Percentiles rank a stretch among this genome's conserved stretches.
Conservation (phyloP, 192 early-diverging fungal species). For the Physocladia obscura region DNA sequence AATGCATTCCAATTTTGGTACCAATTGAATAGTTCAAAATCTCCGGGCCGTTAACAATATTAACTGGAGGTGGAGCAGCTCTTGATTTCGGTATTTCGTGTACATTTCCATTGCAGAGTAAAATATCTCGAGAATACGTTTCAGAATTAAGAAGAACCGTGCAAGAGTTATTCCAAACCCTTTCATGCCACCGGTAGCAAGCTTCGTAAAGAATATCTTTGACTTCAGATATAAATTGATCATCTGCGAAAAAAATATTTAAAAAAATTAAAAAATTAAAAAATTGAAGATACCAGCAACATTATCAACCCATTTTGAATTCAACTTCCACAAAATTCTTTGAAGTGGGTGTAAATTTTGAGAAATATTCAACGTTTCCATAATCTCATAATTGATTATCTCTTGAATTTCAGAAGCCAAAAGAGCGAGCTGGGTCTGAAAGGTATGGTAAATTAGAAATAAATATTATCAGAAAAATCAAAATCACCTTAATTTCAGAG, state of each 20-base stretch:
- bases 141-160: constrained; percentile 20
- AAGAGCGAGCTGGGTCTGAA: background rate
- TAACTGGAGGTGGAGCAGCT: background rate
- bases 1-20: constrained; percentile 8
- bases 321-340: constrained; percentile 62
- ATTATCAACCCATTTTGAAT: constrained; percentile 20
- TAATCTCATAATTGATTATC: constrained; percentile 30
- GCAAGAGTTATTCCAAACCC: constrained; percentile 37
- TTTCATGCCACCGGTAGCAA: constrained; percentile 35
- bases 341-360: constrained; percentile 66
- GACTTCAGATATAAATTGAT: constrained; percentile 6
- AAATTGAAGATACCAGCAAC: background rate
- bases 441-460: too few species aligned
- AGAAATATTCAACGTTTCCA: constrained; percentile 52
- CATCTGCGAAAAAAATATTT: background rate
- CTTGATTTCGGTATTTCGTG: constrained; percentile 15
- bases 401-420: constrained; percentile 13
- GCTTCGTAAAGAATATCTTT: constrained; percentile 31
- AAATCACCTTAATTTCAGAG: constrained; percentile 7
- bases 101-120: constrained; percentile 23
- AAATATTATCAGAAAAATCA: too few species aligned
- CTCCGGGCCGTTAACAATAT: background rate
- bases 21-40: constrained; percentile 2
- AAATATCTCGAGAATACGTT: background rate
- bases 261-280: background rate